These are phyloP conservation scores for Zygoascus hellenicus DNA, from an alignment of 1,139 yeast species.

Conservation along the genomic window DNA sequence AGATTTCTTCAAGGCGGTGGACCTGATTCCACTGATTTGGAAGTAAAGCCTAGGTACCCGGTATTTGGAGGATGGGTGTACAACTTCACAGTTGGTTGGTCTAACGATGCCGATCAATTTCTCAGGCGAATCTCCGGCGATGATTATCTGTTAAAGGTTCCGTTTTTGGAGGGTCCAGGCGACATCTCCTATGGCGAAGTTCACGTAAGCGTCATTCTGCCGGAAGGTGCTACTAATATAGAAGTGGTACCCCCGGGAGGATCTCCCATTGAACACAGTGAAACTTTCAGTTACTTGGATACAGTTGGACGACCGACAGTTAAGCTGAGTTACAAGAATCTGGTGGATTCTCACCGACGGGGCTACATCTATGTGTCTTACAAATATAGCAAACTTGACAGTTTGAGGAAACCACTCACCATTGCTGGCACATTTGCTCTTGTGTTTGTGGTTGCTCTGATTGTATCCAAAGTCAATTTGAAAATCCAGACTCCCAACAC, in stretches of 20 bases:
- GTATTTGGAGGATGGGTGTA: conserved; percentile 94
- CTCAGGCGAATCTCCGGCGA: conserved; percentile 43
- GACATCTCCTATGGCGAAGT: conserved; percentile 62
- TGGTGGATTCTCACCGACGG: conserved; percentile 64
- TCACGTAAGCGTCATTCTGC: conserved; percentile 61
- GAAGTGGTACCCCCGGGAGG: conserved; percentile 55
- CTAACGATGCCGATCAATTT: conserved; percentile 49
- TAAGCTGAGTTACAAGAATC: conserved; percentile 53
- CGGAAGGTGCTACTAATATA: conserved; percentile 75
- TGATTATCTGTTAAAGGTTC: conserved; percentile 58
- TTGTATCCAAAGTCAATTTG: conserved; percentile 41
- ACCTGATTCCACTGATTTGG: conserved; percentile 35
- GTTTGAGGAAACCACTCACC: conserved; percentile 59
- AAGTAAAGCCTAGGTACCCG: conserved; percentile 84
- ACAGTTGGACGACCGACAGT: conserved; percentile 77
- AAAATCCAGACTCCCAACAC: conserved; percentile 18
- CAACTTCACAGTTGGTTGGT: conserved; percentile 94
- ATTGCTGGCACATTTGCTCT: conserved; percentile 60
- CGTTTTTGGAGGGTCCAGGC: conserved; percentile 65
- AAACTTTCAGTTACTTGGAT: conserved; percentile 62
- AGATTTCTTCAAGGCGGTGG: conserved; percentile 33
- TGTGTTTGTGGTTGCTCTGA: conserved; percentile 55
- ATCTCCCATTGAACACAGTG: conserved; percentile 29
- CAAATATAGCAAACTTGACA: conserved; percentile 48
- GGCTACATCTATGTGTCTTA: conserved; percentile 54